Evolutionary conservation across 163 green algal species (phyloP), one percentile per base, ranked within the genome.

Genomic region (Volvox carteri): DNA sequence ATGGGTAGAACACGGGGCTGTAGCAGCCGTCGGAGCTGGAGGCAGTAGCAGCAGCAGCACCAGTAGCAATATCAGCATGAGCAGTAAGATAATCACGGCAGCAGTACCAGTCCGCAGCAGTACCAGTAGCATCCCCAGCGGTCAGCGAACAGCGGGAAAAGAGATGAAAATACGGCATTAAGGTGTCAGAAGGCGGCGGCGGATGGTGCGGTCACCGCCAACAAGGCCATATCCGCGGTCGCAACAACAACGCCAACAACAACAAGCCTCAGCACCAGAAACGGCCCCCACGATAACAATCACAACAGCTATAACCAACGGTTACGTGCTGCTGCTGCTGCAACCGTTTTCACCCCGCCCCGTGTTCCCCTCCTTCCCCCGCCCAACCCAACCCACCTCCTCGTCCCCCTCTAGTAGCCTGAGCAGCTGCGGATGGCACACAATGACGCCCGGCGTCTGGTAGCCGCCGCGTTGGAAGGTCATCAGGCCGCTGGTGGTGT

Each of bases 1-100:
- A 97, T 98, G 42, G 95, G 95, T 58, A 89, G 41, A 4, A 89
- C 21, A 28, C 37, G 52, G 5, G 84, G 84, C 37, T 30, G 50
- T 39, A 89, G 84, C 68, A 89, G 25, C 5, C 39, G 52, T 5
- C 54, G 68, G 4, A 89, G 70, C 84, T 89, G 52, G 33, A 16
- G 35, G 65, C 12, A 46, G 65, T 28, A 72, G 33, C n/a, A 77
- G 35, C 8, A 77, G 68, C 2, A 77, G 60, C 33, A 30, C 33
- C 68, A 77, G 35, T 11, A n/a, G 35, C 16, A 77, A 35, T 30
- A 76, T 9, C 67, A 76, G 33, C 30, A 76, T 7, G 30, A 46
- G 67, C 67, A 76, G 67, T 7, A 19, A 23, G 18, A 72, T 12
- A 23, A 72, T 7, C 58, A 33, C 48, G 48, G 48, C 48, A 58